Evolutionary conservation across 192 early-diverging fungal species (phyloP).

Genomic region (Spinellus fusiger): DNA sequence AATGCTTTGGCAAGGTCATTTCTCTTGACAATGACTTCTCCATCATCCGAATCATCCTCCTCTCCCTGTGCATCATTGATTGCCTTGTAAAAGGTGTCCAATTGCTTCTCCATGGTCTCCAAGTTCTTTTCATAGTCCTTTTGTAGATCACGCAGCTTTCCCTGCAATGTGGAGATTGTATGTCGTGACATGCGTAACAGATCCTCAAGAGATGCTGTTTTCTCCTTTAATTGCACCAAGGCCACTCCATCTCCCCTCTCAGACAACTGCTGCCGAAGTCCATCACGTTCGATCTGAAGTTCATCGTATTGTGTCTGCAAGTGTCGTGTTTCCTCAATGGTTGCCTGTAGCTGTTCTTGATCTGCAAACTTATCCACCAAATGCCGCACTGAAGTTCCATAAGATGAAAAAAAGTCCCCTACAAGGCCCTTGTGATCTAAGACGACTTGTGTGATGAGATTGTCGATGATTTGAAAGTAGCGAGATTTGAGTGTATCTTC

Average conservation of each 20-base stretch:
- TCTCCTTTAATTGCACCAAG: constrained; percentile 47
- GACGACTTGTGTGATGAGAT: constrained; percentile 73
- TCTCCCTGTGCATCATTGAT: neutral
- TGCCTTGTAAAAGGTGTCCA: constrained; percentile 10
- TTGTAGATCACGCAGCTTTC: constrained; percentile 62
- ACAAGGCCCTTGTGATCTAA: constrained; percentile 58
- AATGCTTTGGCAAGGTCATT: constrained; percentile 14
- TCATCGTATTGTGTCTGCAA: constrained; percentile 60
- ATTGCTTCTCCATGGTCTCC: constrained; percentile 15
- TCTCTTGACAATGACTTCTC: constrained; percentile 2
- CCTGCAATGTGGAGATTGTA: constrained; percentile 68
- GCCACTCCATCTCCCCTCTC: constrained; percentile 43
- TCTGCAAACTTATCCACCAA: constrained; percentile 74
- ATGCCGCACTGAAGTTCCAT: constrained; percentile 63
- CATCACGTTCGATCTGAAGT: constrained; percentile 55
- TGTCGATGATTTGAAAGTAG: constrained; percentile 76
- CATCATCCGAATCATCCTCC: constrained; percentile 36
- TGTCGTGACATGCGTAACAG: constrained; percentile 66
- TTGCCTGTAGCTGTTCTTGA: constrained; percentile 69
- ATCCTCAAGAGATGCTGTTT: constrained; percentile 34
- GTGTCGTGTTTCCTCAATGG: constrained; percentile 62
- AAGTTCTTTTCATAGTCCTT: constrained; percentile 62
- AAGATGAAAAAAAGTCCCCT: constrained; percentile 35
- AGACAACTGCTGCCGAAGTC: constrained; percentile 57
- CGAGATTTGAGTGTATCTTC: constrained; percentile 56